phyloP scores from a whole-genome alignment of 2,329 filamentous ascomycete species.

The Pseudocercospora cruenta region DNA sequence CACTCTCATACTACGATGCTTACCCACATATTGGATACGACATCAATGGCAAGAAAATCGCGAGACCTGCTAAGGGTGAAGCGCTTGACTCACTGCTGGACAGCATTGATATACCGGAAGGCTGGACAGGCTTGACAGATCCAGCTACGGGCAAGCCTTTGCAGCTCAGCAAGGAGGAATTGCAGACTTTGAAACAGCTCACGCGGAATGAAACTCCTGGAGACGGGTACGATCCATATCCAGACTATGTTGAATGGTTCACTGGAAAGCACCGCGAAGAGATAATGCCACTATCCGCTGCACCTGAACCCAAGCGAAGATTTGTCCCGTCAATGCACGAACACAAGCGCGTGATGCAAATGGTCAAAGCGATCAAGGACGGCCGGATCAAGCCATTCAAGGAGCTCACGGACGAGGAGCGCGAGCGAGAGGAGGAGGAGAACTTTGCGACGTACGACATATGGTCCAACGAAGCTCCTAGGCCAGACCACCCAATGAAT shows the following conservation, averaged over 20 bases:
- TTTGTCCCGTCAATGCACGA: slow-evolving; percentile 98
- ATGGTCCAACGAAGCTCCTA: slow-evolving; percentile 88
- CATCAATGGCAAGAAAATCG: slow-evolving; percentile 97
- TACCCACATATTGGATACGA: slow-evolving; percentile 99
- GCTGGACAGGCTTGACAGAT: slow-evolving; percentile 95
- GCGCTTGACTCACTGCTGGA: slow-evolving; percentile 91
- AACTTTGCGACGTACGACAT: slow-evolving; percentile 80
- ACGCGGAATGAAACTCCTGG: slow-evolving; percentile 86
- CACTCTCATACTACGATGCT: slow-evolving; percentile 91
- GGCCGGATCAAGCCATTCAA: slow-evolving; percentile 91
- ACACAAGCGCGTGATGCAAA: slow-evolving; percentile 93
- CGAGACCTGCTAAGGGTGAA: slow-evolving; percentile 91
- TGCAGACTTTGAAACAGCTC: slow-evolving; percentile 84
- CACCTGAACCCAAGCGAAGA: slow-evolving; percentile 91
- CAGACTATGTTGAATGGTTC: slow-evolving; percentile 92
- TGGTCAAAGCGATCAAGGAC: slow-evolving; percentile 92
- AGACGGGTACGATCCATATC: slow-evolving; percentile 91
- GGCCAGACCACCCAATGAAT: slow-evolving; percentile 87
- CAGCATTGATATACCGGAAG: slow-evolving; percentile 94
- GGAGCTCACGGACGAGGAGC: slow-evolving; percentile 67
- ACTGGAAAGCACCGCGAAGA: slow-evolving; percentile 80
- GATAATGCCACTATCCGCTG: slow-evolving; percentile 91
- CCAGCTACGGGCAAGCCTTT: slow-evolving; percentile 91
- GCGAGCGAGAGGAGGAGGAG: slow-evolving; percentile 64
- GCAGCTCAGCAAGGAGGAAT: slow-evolving; percentile 81